Percentiles rank a stretch among this genome's conserved stretches.
These are phyloP conservation scores for Dillenia suffruticosa DNA, from an alignment of 164 flowering plant species.

Conservation along the genomic window DNA sequence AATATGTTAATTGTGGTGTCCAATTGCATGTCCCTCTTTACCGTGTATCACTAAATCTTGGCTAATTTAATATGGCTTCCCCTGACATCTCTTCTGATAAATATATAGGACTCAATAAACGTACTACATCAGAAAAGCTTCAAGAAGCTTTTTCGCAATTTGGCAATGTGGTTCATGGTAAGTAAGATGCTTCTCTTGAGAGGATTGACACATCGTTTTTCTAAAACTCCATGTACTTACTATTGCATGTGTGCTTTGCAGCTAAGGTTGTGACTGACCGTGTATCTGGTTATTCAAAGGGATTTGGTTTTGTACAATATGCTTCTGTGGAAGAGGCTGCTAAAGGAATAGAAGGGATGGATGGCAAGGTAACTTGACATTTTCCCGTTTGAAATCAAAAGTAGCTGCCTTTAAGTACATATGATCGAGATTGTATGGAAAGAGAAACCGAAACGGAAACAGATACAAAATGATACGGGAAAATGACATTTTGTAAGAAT, in stretches of 20 bases:
- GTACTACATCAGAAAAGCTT: conserved; percentile 58
- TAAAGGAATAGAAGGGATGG: conserved; percentile 82
- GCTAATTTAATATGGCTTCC: too few relatives aligned
- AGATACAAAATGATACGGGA: too few relatives aligned
- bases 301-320: conserved; percentile 86
- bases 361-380: conserved; percentile 58
- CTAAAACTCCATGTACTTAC: neutral
- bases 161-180: conserved; percentile 70
- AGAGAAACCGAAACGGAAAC: too few relatives aligned
- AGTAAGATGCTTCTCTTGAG: neutral
- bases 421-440: too few relatives aligned
- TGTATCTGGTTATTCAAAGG: conserved; percentile 71
- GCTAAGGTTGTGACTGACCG: conserved; percentile 85
- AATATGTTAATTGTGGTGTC: too few relatives aligned
- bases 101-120: conserved; percentile 55
- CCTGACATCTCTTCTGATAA: too few relatives aligned
- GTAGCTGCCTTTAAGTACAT: too few relatives aligned
- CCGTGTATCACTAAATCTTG: too few relatives aligned
- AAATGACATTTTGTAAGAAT: too few relatives aligned
- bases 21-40: too few relatives aligned
- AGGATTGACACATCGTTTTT: neutral
- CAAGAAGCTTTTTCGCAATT: conserved; percentile 49
- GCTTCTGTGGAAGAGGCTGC: conserved; percentile 67
- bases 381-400: neutral
- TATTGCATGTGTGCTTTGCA: conserved; percentile 20